These are phyloP conservation scores for Holtermanniella nyarrowii DNA, from an alignment of 768 basidiomycete species.

Conservation along the genomic window DNA sequence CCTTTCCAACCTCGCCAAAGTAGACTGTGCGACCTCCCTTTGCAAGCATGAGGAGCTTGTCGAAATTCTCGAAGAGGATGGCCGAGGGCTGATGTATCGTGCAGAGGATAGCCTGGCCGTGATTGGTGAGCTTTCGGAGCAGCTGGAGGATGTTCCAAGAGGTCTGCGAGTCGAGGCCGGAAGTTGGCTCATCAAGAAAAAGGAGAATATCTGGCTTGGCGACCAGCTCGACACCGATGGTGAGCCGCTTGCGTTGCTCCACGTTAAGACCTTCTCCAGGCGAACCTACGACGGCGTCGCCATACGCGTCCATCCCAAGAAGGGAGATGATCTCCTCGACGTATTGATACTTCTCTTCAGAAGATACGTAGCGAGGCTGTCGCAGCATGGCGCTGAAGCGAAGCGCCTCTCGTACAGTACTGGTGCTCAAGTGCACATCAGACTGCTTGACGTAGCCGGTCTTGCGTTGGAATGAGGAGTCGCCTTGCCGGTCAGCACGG, in stretches of 20 bases:
- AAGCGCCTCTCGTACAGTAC: slow-evolving; percentile 41
- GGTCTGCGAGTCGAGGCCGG: slow-evolving; percentile 60
- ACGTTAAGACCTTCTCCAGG: slow-evolving; percentile 46
- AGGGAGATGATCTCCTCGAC: slow-evolving; percentile 39
- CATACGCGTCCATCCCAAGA: slow-evolving; percentile 53
- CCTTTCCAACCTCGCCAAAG: slow-evolving; percentile 70
- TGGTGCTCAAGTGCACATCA: slow-evolving; percentile 19
- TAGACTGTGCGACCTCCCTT: slow-evolving; percentile 76
- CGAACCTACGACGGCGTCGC: slow-evolving; percentile 57
- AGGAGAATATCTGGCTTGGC: slow-evolving; percentile 66
- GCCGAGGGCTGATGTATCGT: slow-evolving; percentile 47
- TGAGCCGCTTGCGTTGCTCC: slow-evolving; percentile 63
- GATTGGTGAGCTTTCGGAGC: slow-evolving; percentile 37
- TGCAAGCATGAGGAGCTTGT: slow-evolving; percentile 46
- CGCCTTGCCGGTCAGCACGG: too few species aligned
- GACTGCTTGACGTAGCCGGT: slow-evolving; percentile 34
- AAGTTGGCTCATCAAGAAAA: slow-evolving; percentile 66
- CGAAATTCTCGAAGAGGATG: slow-evolving; percentile 74
- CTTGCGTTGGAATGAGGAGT: slow-evolving; percentile 37
- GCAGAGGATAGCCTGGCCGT: slow-evolving; percentile 29
- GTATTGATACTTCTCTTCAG: slow-evolving; percentile 36
- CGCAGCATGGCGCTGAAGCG: slow-evolving; percentile 40
- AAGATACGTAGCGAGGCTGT: slow-evolving; percentile 29
- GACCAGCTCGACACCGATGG: slow-evolving; percentile 71
- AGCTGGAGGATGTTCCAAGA: slow-evolving; percentile 63